Evolutionary conservation across 768 basidiomycete genomes (phyloP), one percentile per base, ranked within the genome.

Genomic region (Terana coerulea): DNA sequence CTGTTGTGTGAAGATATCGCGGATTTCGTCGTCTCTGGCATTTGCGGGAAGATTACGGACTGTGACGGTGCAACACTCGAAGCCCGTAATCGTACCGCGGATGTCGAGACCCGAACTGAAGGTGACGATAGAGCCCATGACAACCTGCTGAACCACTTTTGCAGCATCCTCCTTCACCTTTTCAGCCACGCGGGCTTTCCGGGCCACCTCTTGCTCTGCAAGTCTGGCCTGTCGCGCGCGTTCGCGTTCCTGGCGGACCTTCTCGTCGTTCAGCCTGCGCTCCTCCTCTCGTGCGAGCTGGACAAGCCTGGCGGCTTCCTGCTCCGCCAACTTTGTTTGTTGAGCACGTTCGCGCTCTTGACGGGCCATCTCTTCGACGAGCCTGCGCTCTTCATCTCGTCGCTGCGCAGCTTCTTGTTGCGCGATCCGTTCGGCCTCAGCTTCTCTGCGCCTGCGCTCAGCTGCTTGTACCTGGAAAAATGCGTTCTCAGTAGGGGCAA

Each of bases 51-150:
- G 60, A 21, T 82, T 78, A 1, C 69, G 67, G 3, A 89, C 55
- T 30, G 72, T 69, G 9, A 88, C 59, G 71, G 77, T 80, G 8
- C 75, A 76, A 1, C 81, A 81, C 58, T 89, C 86, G 30, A 87
- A 82, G 3, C 81, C 81, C 5, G 86, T 87, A 5, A 67, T 64
- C 6, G 87, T 63, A 0, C 77, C 74, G 29, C 70, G 66, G 3
- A 88, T 71, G 4, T 72, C 69, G 36, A 85, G 84, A 3, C 88
- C 87, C 1, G 76, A 61, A 31, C 74, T 74, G 36, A 87, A 66
- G 25, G 68, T 75, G 19, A 83, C 73, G 25, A 77, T 80, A 51
- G 83, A 76, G 5, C 74, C 76, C n/a, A 69, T 67, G 15, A 79
- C 72, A 17, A 78, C 54, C 40, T 70, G 70, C 49, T 67, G 74